Conservation (phyloP, 495 filamentous ascomycete genomes). For the Rhizodiscina lignyota region DNA sequence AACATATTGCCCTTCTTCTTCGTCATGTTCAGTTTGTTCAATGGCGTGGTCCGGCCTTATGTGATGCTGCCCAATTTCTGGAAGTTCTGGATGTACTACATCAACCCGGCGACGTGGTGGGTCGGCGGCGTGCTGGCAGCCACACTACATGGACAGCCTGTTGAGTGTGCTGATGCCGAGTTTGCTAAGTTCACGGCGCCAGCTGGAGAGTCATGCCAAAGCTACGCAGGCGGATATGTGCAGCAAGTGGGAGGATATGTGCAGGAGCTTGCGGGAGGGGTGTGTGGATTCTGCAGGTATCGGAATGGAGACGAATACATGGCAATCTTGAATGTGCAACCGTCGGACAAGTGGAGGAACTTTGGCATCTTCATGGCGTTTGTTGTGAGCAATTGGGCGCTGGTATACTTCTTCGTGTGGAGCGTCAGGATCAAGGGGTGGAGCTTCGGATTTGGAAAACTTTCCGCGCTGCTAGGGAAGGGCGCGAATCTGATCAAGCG, state of each 20-base stretch:
- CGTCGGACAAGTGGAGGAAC: constrained; percentile 50
- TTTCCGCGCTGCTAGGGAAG: no score
- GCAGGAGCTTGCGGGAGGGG: constrained; percentile 85
- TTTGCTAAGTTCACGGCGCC: constrained; percentile 44
- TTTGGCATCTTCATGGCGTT: constrained; percentile 69
- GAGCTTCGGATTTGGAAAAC: constrained; percentile 60
- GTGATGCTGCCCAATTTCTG: constrained; percentile 20
- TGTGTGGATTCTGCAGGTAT: constrained; percentile 78
- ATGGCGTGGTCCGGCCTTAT: constrained; percentile 43
- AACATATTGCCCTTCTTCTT: constrained; percentile 71
- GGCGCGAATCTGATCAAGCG: no score
- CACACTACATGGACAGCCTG: constrained; percentile 33
- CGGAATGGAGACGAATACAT: constrained; percentile 49
- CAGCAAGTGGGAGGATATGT: constrained; percentile 19
- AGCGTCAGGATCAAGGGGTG: constrained; percentile 56
- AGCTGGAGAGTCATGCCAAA: constrained; percentile 28
- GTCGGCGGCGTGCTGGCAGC: constrained; percentile 56
- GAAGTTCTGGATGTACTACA: constrained; percentile 27
- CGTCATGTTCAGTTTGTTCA: constrained; percentile 59
- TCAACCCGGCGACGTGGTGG: constrained; percentile 37
- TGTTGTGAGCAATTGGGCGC: constrained; percentile 56
- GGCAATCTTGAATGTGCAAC: constrained; percentile 45
- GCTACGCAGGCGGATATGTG: constrained; percentile 25
- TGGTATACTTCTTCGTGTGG: constrained; percentile 80
- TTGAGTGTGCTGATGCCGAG: constrained; percentile 42